Conservation (phyloP, 1,284 basidiomycete genomes). For the Binderoboletus segoi region DNA sequence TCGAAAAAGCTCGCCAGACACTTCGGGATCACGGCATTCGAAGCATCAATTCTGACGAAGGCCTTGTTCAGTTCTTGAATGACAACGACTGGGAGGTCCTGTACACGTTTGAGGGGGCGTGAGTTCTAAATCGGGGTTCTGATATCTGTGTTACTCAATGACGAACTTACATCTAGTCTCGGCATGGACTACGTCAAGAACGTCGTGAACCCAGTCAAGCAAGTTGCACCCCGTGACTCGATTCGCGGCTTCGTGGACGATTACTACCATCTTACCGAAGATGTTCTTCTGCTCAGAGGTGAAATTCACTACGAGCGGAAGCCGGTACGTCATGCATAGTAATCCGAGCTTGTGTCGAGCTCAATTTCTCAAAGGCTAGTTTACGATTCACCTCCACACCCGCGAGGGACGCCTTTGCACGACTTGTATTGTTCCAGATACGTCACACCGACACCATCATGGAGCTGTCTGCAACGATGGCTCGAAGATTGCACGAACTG, state of each 20-base stretch:
- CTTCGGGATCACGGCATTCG: conserved; percentile 16
- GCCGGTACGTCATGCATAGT: conserved; percentile 35
- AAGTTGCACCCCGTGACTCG: conserved; percentile 38
- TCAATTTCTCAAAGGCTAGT: conserved; percentile 40
- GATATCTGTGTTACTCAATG: conserved; percentile 8
- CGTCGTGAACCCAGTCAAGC: conserved; percentile 41
- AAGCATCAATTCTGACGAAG: conserved; percentile 29
- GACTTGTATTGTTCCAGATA: conserved; percentile 40
- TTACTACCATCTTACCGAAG: conserved; percentile 35
- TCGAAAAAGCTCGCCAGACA: conserved; percentile 26
- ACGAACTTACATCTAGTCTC: conserved; percentile 29
- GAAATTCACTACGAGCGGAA: conserved; percentile 49
- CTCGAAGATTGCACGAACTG: conserved; percentile 38
- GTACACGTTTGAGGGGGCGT: conserved; percentile 44
- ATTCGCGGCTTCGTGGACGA: conserved; percentile 46
- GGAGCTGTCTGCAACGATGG: conserved; percentile 39
- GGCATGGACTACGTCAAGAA: conserved; percentile 50
- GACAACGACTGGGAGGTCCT: conserved; percentile 42
- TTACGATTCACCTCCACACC: conserved; percentile 42
- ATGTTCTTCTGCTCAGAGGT: conserved; percentile 46
- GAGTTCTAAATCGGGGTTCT: conserved; percentile 18
- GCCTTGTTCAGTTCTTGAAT: conserved; percentile 36
- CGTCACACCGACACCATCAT: conserved; percentile 35
- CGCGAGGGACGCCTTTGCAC: conserved; percentile 37
- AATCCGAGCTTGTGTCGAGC: conserved; percentile 14